Evolutionary conservation across 306 rosid genomes (phyloP), one percentile per base, ranked within the genome.

Genomic region (Canavalia gladiata): DNA sequence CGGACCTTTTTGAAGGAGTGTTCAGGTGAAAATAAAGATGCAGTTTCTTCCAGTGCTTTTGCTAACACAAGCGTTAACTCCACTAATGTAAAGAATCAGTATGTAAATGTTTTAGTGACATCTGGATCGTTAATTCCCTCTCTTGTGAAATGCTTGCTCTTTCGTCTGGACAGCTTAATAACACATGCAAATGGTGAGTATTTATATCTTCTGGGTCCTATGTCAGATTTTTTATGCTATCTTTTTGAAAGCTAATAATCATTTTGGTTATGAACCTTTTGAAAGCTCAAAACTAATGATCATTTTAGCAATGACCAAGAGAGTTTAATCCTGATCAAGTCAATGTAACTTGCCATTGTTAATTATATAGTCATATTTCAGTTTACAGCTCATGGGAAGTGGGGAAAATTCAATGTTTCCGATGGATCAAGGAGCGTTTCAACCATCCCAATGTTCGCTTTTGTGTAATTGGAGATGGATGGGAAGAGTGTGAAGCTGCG

Each of bases 401-500:
- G 73, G 97, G 97, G 41, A 94, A 94, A 81, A 46, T 30, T 64
- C 91, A 88, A 83, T 94, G 98, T 81, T 94, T 94, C 72, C 85
- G 37, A 74, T 92, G 93, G 97, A 90, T 94, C 82, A 91, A 92
- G 80, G 87, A 78, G 68, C 98, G 97, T 50, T 94, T 88, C 77
- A 73, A 89, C 73, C 75, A 73, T 77, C 86, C 98, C 75, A 86
- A 88, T 30, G 94, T 89, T 68, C 93, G 92, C 39, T 94, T 89
- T 84, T 94, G 98, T 54, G 97, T 76, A 49, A 86, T 94, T 76
- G 98, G 98, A 42, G 94, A 94, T 78, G 98, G 98, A 66, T 91
- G 91, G 93, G 98, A 94, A 87, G 98, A 94, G 87, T 92, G 98
- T 74, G 91, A 87, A 80, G 98, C 97, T 30, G 97, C 98, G 25